Base-by-base conservation (phyloP, 2,329 filamentous ascomycete species). In the Paecilomyces dactylethromorphus region DNA sequence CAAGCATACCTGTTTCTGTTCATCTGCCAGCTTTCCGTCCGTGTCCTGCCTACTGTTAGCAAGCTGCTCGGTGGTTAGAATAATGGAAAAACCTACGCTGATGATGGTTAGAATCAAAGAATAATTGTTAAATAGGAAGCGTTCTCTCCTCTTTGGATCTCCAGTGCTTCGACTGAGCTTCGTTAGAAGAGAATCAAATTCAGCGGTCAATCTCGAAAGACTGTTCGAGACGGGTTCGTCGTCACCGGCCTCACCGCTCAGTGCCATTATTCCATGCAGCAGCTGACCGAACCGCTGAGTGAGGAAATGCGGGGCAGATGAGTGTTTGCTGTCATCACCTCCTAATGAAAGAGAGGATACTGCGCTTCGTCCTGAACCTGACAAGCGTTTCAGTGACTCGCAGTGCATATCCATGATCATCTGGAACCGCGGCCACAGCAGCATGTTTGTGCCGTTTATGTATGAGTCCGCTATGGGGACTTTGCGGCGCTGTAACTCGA, bases 201-300 rank as follows among this genome's bases (percentile, higher is more conserved):
- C 94, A 58, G 82, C 83, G 31, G 91, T 81, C 67, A 99, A 75
- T 26, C 94, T 84, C 12, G 83, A 82, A 53, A 99, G 75, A 67
- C 91, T 96, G 54, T 89, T 87, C 0, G 87, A 87, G 1, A 97
- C 90, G 0, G 94, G 94, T 73, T 99, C 94, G 65, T 97, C 92
- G 65, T 97, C 94, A 1, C 92, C 92, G 0, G 91, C 91, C 65
- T 97, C 92, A n/a, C 86, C 86, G 69, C 91, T 95, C 51, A 99
- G 82, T 0, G 85, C 80, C 31, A 97, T 77, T 31, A 97, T 88
- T 2, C 91, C 91, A 63, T 96, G 90, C 54, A 96, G 76, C 55
- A 99, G 86, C 75, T 97, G 93, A 0, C 91, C 94, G 69, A 97
- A 97, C n/a, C 92, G 86, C 73, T 99, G 94, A 0, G 94, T 97